Evolutionary conservation across 352 stramenopile genomes (phyloP).

Genomic region (Phytophthora nicotianae): DNA sequence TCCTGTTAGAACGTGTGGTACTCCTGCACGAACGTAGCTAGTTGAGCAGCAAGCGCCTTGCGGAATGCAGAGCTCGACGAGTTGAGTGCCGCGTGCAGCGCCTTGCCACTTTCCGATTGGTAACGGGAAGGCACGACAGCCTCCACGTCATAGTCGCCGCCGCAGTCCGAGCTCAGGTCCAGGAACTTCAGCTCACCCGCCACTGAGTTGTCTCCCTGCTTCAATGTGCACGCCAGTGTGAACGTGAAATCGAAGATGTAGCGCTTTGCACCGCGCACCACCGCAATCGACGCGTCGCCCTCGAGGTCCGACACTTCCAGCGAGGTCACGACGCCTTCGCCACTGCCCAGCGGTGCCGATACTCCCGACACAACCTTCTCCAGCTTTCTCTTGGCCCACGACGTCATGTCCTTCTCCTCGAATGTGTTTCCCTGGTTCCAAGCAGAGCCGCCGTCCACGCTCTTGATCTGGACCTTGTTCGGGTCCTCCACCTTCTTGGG

Average conservation of each 20-base stretch:
- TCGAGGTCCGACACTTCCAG: conserved; percentile 81
- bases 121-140: conserved; percentile 73
- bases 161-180: conserved; percentile 81
- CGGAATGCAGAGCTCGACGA: conserved; percentile 64
- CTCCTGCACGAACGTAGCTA: conserved; percentile 72
- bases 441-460: conserved; percentile 82
- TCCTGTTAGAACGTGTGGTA: conserved; percentile 71
- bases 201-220: conserved; percentile 31
- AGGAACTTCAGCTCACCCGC: conserved; percentile 76
- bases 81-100: conserved; percentile 66
- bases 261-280: conserved; percentile 93
- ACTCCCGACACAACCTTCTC: conserved; percentile 59
- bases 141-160: conserved; percentile 76
- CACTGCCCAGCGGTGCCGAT: conserved; percentile 38
- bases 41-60: conserved; percentile 47
- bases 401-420: conserved; percentile 92
- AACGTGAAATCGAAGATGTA: conserved; percentile 92
- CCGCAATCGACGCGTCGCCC: conserved; percentile 93
- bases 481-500: conserved; percentile 83
- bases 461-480: conserved; percentile 84
- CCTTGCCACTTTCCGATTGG: conserved; percentile 66
- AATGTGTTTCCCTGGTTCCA: conserved; percentile 96
- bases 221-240: conserved; percentile 50
- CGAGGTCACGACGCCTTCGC: conserved; percentile 57
- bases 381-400: conserved; percentile 83